Conservation (phyloP, 768 basidiomycete genomes). For the Termitomyces sp. region DNA sequence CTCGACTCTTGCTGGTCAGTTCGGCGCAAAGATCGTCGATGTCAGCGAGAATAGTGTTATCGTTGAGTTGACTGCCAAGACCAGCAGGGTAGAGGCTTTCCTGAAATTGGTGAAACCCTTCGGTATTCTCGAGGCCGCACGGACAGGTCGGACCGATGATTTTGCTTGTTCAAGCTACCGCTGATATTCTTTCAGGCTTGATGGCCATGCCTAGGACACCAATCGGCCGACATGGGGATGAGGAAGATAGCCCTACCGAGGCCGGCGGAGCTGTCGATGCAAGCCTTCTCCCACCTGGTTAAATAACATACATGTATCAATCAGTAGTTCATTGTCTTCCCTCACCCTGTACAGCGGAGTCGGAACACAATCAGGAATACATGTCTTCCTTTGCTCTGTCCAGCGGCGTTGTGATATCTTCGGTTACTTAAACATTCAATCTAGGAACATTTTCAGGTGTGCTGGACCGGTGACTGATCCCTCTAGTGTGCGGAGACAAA, state of each 20-base stretch:
- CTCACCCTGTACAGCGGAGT: not conserved
- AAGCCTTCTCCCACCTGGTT: conserved; percentile 93
- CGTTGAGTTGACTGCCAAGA: conserved; percentile 93
- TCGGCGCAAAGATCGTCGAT: conserved; percentile 91
- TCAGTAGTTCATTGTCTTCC: not conserved
- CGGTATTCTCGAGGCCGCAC: conserved; percentile 91
- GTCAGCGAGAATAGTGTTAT: conserved; percentile 94
- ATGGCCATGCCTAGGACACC: conserved; percentile 99
- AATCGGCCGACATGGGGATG: conserved; percentile 46
- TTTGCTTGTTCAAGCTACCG: not conserved
- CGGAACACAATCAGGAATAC: not conserved
- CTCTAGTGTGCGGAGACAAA: not conserved
- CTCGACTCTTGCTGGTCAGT: conserved; percentile 78
- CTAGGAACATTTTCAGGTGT: not conserved
- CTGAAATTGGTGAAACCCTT: conserved; percentile 89
- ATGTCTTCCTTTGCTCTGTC: too few species aligned
- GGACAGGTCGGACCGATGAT: conserved; percentile 61
- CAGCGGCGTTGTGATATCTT: too few species aligned
- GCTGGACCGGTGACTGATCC: not conserved
- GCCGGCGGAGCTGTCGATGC: conserved; percentile 72
- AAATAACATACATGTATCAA: conserved; percentile 17
- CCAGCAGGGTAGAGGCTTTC: conserved; percentile 88
- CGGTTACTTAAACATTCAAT: not conserved
- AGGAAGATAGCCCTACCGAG: conserved; percentile 19
- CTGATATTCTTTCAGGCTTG: conserved; percentile 49